Percentiles rank a stretch among this genome's conserved stretches.
Conservation (phyloP, 495 filamentous ascomycete species). For the Tricharina praecox region DNA sequence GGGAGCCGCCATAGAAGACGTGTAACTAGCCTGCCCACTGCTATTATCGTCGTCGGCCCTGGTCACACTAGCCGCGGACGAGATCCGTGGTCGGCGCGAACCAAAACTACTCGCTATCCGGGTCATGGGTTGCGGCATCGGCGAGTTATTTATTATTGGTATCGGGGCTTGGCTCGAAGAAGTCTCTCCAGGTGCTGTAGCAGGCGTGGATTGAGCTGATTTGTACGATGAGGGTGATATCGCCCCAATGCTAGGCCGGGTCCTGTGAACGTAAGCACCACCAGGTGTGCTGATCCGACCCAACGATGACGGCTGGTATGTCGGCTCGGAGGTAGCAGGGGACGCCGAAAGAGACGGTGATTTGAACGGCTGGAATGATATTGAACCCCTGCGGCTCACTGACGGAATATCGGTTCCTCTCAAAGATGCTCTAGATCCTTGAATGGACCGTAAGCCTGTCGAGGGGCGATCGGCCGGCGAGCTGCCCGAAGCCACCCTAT, state of each 20-base stretch:
- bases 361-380: slow-evolving; percentile 82
- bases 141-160: slow-evolving; percentile 39
- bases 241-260: slow-evolving; percentile 12
- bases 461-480: slow-evolving; percentile 46
- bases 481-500: slow-evolving; percentile 31
- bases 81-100: slow-evolving; percentile 59
- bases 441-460: slow-evolving; percentile 40
- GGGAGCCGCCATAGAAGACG: slow-evolving; percentile 66
- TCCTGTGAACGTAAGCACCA: slow-evolving; percentile 14
- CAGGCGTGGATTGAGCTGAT: slow-evolving; percentile 1
- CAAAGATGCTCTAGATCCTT: slow-evolving; percentile 44
- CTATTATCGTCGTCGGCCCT: slow-evolving; percentile 71
- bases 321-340: slow-evolving; percentile 42
- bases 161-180: not conserved
- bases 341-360: slow-evolving; percentile 86
- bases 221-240: slow-evolving; percentile 18
- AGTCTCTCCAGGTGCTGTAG: not conserved
- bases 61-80: slow-evolving; percentile 48
- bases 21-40: slow-evolving; percentile 70
- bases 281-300: slow-evolving; percentile 26
- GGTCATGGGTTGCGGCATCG: slow-evolving; percentile 52
- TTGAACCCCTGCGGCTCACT: slow-evolving; percentile 49
- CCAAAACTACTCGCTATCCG: slow-evolving; percentile 75
- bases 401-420: not conserved
- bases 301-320: slow-evolving; percentile 48